Conservation (phyloP, 2,329 filamentous ascomycete genomes). For the Aspergillus nomiae region DNA sequence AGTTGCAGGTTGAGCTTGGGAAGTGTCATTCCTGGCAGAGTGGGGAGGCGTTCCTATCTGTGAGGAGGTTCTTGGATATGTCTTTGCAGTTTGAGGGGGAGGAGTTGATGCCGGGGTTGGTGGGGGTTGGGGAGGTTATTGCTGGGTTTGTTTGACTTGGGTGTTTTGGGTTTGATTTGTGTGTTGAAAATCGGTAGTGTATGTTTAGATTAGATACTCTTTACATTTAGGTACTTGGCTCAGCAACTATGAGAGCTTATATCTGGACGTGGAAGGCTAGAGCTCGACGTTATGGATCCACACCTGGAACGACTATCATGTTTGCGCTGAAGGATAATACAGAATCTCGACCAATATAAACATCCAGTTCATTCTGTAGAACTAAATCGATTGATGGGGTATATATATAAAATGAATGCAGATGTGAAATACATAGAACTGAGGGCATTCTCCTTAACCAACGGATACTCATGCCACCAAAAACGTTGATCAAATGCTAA, state of each 20-base stretch:
- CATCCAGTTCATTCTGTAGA: not conserved
- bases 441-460: not conserved
- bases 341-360: not conserved
- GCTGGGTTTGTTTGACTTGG: not conserved
- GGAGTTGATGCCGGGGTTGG: not conserved
- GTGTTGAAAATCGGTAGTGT: not conserved
- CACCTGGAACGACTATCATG: not conserved
- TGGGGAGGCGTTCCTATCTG: conserved; percentile 11
- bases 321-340: not conserved
- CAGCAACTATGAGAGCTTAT: not conserved
- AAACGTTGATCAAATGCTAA: not conserved
- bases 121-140: not conserved
- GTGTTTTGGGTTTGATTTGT: not conserved
- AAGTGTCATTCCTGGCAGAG: conserved; percentile 21
- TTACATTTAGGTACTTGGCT: not conserved
- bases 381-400: not conserved
- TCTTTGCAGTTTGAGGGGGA: not conserved
- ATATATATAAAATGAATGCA: not conserved
- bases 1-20: conserved; percentile 8
- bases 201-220: not conserved
- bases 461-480: not conserved
- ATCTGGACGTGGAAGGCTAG: not conserved
- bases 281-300: not conserved
- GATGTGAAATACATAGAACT: not conserved
- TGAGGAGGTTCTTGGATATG: not conserved